Percentiles rank a stretch among this genome's conserved stretches.
Conservation (phyloP, 2,329 filamentous ascomycete species). For the Beauveria sp. region DNA sequence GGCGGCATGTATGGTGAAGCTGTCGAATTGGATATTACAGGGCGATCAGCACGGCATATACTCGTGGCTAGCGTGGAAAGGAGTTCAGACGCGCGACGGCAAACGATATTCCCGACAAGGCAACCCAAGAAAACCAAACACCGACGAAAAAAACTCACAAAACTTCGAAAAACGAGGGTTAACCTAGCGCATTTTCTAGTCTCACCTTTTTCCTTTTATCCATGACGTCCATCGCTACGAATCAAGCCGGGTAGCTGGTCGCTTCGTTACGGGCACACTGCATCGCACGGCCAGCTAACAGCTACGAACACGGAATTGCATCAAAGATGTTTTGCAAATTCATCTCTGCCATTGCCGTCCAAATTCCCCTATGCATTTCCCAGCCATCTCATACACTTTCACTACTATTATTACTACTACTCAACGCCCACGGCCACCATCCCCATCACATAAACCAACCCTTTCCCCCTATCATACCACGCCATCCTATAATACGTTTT, state of each 20-base stretch:
- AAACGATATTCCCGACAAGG: not conserved
- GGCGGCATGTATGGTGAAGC: not conserved
- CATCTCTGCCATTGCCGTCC: not conserved
- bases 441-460: not conserved
- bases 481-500: slow-evolving; percentile 10
- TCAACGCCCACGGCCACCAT: not conserved
- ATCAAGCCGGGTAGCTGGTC: not conserved
- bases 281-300: not conserved
- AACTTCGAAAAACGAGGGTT: not conserved
- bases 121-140: not conserved
- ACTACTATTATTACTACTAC: not conserved
- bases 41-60: not conserved
- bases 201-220: not conserved
- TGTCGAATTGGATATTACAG: slow-evolving; percentile 5
- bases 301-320: slow-evolving; percentile 1
- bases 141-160: not conserved
- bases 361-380: not conserved
- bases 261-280: not conserved
- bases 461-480: slow-evolving; percentile 2
- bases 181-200: not conserved
- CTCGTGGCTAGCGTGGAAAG: not conserved
- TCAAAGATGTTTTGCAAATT: not conserved
- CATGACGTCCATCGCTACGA: not conserved
- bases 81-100: not conserved
- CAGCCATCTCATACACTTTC: not conserved